These are phyloP conservation scores for Cladosporium velox DNA, from an alignment of 2,329 filamentous ascomycete species.

Conservation along the genomic window DNA sequence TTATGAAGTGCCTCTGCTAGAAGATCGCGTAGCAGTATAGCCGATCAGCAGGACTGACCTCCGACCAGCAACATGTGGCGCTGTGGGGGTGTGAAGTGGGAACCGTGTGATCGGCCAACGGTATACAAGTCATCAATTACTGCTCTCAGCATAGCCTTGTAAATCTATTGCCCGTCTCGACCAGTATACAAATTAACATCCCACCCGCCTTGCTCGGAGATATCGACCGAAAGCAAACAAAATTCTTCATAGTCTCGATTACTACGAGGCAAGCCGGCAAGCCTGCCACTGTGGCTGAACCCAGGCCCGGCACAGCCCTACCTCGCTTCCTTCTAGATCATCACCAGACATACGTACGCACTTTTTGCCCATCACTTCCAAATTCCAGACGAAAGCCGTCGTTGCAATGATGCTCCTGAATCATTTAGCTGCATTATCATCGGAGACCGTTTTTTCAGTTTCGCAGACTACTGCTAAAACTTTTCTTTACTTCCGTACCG, in stretches of 20 bases:
- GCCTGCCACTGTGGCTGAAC: not conserved
- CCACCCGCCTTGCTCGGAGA: not conserved
- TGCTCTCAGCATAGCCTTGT: not conserved
- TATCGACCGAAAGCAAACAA: constrained; percentile 2
- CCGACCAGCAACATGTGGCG: not conserved
- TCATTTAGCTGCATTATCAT: not conserved
- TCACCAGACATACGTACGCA: constrained; percentile 2
- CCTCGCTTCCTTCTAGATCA: constrained; percentile 1
- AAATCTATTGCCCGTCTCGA: not conserved
- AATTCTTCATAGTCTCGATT: not conserved
- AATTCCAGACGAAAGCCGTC: not conserved
- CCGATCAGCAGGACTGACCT: not conserved
- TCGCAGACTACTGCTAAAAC: not conserved
- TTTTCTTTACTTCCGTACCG: not conserved
- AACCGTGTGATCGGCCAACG: not conserved
- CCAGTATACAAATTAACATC: not conserved
- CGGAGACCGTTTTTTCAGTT: not conserved
- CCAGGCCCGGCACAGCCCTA: constrained; percentile 3
- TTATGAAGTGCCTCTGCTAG: not conserved
- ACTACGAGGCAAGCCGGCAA: not conserved
- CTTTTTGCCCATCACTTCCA: too few species aligned
- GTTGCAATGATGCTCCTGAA: not conserved
- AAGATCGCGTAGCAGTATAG: not conserved
- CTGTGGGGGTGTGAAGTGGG: not conserved
- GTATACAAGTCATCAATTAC: not conserved